Conservation (phyloP, 306 rosid species). For the Prunus mongolica region DNA sequence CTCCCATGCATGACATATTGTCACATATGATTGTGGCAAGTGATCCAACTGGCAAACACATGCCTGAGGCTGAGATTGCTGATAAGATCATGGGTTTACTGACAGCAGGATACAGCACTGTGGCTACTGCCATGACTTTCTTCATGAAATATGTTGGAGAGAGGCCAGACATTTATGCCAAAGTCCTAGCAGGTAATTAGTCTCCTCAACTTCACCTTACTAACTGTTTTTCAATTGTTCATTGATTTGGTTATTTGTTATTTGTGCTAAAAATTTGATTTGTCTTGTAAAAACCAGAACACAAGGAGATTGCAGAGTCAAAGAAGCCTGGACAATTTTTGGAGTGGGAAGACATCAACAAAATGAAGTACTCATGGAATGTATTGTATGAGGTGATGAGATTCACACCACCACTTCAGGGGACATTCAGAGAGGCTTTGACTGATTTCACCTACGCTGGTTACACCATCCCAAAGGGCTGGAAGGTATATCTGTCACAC, state of each 20-base stretch:
- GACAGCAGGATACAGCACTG: slow-evolving; percentile 42
- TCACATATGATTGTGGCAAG: slow-evolving; percentile 50
- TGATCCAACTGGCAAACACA: slow-evolving; percentile 46
- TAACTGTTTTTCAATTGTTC: neutral
- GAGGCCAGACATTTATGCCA: slow-evolving; percentile 51
- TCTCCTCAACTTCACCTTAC: neutral
- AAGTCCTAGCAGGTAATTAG: slow-evolving; percentile 40
- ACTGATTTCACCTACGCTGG: slow-evolving; percentile 32
- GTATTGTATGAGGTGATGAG: slow-evolving; percentile 41
- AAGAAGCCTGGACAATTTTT: slow-evolving; percentile 25
- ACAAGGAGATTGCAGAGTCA: slow-evolving; percentile 22
- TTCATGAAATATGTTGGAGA: slow-evolving; percentile 65
- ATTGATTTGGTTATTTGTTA: neutral
- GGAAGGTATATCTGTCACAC: slow-evolving; percentile 26
- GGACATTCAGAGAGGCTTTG: slow-evolving; percentile 37
- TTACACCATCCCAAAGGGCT: slow-evolving; percentile 38
- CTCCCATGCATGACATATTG: slow-evolving; percentile 44
- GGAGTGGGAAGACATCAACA: slow-evolving; percentile 32
- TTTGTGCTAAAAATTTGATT: neutral
- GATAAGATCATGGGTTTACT: slow-evolving; percentile 65
- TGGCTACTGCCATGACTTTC: slow-evolving; percentile 57
- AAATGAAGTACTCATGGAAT: slow-evolving; percentile 42
- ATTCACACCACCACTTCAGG: slow-evolving; percentile 37
- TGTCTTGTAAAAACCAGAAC: slow-evolving; percentile 18
- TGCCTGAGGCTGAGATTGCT: slow-evolving; percentile 51